Evolutionary conservation across 1,284 basidiomycete genomes (phyloP), one percentile per base, ranked within the genome.

Genomic region (Ustilago loliicola): DNA sequence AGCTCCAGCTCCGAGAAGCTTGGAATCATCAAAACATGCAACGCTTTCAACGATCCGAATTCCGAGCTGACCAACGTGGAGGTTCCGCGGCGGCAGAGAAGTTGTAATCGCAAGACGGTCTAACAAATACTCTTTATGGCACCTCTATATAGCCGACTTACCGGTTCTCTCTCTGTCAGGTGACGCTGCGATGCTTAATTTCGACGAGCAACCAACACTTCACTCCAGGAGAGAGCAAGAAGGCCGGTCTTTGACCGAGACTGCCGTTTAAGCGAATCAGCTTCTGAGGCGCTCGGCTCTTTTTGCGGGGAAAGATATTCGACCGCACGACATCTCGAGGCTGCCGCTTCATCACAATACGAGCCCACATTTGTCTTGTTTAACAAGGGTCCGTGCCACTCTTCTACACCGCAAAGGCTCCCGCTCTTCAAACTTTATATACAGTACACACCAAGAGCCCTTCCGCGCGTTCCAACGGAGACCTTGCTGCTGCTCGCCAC

Each of bases 21-120:
- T 29, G 17, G 48, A 3, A 50, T 6, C 3, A 38, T 15, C 19
- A 36, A 38, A 42, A 40, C 30, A 32, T 53, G 29, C 2, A 53
- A 52, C 29, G 51, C n/a, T 30, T 30, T 19, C 51, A 52, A 45
- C 51, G 52, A 56, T 38, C 62, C 55, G 62, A 58, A 7, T 65
- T 34, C 62, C 62, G 61, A 55, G 52, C 59, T 53, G 36, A 42
- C 50, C 61, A 51, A 65, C 54, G 62, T 65, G 62, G 62, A 65
- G 38, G 62, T 50, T 25, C n/a, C 6, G 27, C 25, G 1, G 48
- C n/a, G 19, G 21, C 8, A 2, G 17, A 11, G 19, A n/a, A 1
- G 34, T 19, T 53, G 51, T 36, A 19, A 5, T 9, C 11, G 2
- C n/a, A n/a, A 36, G 1, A 21, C 19, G 51, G 32, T 17, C 51